Conservation (phyloP, 2,329 filamentous ascomycete species). For the Parascedosporium putredinis region DNA sequence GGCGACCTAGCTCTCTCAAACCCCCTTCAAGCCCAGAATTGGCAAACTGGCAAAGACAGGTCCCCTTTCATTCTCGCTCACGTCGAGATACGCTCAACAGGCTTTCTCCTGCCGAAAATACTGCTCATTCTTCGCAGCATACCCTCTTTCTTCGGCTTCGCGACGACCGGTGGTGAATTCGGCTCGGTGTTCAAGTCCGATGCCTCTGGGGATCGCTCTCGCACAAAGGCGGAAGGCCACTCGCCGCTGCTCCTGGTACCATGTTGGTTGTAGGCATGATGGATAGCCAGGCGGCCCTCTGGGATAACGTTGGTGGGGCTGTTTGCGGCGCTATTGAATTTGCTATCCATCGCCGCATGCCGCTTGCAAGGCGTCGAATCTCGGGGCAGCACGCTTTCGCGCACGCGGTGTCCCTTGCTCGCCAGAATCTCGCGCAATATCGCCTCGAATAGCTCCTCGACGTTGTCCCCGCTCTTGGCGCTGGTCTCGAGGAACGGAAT, state of each 20-base stretch:
- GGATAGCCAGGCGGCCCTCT: not conserved
- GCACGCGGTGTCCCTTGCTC: not conserved
- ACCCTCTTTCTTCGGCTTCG: not conserved
- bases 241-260: not conserved
- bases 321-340: not conserved
- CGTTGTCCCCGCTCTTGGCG: slow-evolving; percentile 60
- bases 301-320: not conserved
- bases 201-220: not conserved
- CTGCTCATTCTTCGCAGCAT: not conserved
- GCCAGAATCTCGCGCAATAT: slow-evolving; percentile 25
- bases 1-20: no score
- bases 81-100: not conserved
- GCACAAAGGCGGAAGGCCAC: not conserved
- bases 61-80: no score
- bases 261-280: not conserved
- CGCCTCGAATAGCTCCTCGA: slow-evolving; percentile 59
- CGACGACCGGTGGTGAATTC: not conserved
- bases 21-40: no score
- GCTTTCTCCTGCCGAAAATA: slow-evolving; percentile 1
- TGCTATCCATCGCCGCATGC: not conserved
- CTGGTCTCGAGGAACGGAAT: slow-evolving; percentile 64
- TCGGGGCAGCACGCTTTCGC: slow-evolving; percentile 9
- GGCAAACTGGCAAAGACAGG: no score
- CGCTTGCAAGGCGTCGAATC: not conserved
- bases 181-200: not conserved